Evolutionary conservation across 129 eudicot species (phyloP), one percentile per base, ranked within the genome.

Genomic region (Helianthus annuus): DNA sequence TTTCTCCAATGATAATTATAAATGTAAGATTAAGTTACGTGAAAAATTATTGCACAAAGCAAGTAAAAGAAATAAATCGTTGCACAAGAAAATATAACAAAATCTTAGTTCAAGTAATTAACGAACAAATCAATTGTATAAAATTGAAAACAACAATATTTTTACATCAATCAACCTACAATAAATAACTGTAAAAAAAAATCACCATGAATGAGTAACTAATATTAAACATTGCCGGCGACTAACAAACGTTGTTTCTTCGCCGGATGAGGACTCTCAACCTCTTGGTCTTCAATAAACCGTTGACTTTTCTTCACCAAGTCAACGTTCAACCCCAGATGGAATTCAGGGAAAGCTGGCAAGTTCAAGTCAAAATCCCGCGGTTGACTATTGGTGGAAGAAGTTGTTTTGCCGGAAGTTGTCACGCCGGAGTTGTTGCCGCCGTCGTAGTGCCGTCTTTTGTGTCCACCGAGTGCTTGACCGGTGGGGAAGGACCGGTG

Each of bases 401-500:
- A 71, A 13, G 82, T 76, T 10, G 85, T 88, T 14, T 79, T 82
- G 24, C 86, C 86, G 1, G 82, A 70, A 12, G 84, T 83, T 2
- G 82, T 78, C 10, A 76, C 74, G 54, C 73, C 64, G 57, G 81
- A 10, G 66, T 42, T 81, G 54, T 89, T 88, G 46, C 95, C 95
- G 61, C 95, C 95, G 68, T 89, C 98, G 68, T 93, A 93, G 89
- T 93, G 98, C 60, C 89, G 90, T 13, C 98, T 74, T 73, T 89
- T 90, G 81, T 93, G 98, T 7, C 98, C 98, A 51, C 98, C 98
- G 42, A 93, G 83, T 0, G 98, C 98, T 70, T 93, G 98, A 4
- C 98, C 98, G 32, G 97, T 83, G 38, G 91, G 89, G 42, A 93
- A 93, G 1, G 79, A 42, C 64, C 83, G 72, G 85, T 80, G 83